Base-by-base conservation (phyloP, 352 stramenopile species). In the Phytophthora hybrid region DNA sequence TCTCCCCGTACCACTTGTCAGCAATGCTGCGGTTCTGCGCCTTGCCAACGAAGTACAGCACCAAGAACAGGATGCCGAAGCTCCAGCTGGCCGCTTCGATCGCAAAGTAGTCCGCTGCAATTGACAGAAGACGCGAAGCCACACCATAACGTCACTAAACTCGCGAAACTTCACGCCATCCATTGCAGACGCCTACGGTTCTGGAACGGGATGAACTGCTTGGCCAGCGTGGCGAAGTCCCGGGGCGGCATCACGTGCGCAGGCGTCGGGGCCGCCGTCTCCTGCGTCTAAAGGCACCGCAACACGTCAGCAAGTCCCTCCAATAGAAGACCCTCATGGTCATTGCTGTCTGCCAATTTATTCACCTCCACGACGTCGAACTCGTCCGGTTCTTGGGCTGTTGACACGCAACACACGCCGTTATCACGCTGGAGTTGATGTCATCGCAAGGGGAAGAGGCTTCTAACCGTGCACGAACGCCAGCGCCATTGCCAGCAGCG, bases 21-120 rank as follows among this genome's bases (percentile, higher is more conserved):
- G 85, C 85, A 56, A 92, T 84, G 39, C 77, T 78, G 44, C 79
- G 84, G 76, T 94, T 93, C 73, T 91, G 78, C 32, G 76, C 80
- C 66, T 86, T 90, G 73, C 88, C 88, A 1, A 92, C 26, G 47
- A 92, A 85, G 74, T 85, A 94, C 62, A 84, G 74, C 47, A 88
- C 46, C 49, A 89, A 19, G 67, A 88, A 93, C 39, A 93, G 61
- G 14, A 83, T 66, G 0, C 74, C 80, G 26, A 92, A 60, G n/a
- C 73, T 76, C 76, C 78, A 78, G 55, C 81, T 86, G 9, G 71
- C 74, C 21, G 72, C 75, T 26, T 94, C 85, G 32, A 91, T 34
- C 39, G 73, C 76, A 14, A 89, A 87, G 53, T 80, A 70, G 39
- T 90, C 80, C 49, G 80, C 82, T 90, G n/a, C 26, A 67, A 68